Evolutionary conservation across 208 protist genomes (phyloP).

Genomic region (Phytomonas sp.): DNA sequence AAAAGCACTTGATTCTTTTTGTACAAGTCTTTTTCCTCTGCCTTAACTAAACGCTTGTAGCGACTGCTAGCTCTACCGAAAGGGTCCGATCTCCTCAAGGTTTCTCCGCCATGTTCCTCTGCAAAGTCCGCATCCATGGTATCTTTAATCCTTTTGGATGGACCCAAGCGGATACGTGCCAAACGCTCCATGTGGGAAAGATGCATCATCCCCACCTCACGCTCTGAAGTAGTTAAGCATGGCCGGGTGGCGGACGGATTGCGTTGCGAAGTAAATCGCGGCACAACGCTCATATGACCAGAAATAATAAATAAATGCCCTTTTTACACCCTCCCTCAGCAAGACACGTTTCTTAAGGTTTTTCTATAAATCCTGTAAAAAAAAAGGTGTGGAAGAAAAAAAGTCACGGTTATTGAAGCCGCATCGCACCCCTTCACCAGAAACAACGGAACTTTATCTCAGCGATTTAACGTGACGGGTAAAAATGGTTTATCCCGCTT

Average conservation of each 20-base stretch:
- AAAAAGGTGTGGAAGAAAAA: neutral
- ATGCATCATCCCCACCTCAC: slow-evolving; percentile 44
- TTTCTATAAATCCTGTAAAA: neutral
- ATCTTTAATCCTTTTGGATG: slow-evolving; percentile 34
- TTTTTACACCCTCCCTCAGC: neutral
- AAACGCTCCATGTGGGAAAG: slow-evolving; percentile 60
- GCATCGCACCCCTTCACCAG: neutral
- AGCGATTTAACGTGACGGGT: neutral
- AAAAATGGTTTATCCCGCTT: no score
- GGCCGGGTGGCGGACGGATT: neutral
- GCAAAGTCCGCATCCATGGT: slow-evolving; percentile 44
- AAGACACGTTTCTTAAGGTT: neutral
- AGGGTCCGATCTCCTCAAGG: neutral
- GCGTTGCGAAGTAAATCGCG: neutral
- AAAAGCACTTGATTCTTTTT: slow-evolving; percentile 25
- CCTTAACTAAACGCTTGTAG: slow-evolving; percentile 25
- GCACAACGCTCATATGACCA: neutral
- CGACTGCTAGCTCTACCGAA: slow-evolving; percentile 2
- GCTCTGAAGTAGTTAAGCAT: slow-evolving; percentile 32
- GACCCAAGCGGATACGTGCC: slow-evolving; percentile 30
- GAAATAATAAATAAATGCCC: neutral
- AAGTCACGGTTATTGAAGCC: neutral
- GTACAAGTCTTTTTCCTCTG: slow-evolving; percentile 30
- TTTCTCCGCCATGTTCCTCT: slow-evolving; percentile 1
- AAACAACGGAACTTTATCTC: neutral